phyloP scores from a whole-genome alignment of 2,329 filamentous ascomycete genomes.

The Camptophora hylomeconis region DNA sequence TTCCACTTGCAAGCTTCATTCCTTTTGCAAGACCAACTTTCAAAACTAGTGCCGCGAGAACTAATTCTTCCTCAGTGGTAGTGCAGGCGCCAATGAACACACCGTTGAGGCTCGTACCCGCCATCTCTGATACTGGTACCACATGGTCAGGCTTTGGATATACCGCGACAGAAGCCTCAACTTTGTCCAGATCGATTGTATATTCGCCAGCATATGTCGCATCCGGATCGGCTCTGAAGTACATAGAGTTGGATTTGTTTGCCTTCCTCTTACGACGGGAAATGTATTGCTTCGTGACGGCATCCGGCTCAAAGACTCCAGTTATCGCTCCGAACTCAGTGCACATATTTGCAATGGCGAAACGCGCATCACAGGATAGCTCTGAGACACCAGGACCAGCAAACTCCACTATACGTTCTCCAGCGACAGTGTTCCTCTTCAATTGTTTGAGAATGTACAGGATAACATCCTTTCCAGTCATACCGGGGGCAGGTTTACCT shows the following conservation, averaged over 20 bases:
- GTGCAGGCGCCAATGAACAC: constrained; percentile 37
- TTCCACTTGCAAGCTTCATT: constrained; percentile 22
- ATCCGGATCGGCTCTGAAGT: constrained; percentile 28
- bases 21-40: constrained; percentile 25
- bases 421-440: constrained; percentile 34
- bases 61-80: constrained; percentile 33
- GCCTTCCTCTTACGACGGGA: constrained; percentile 21
- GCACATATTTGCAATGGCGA: constrained; percentile 36
- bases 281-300: constrained; percentile 25
- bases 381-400: constrained; percentile 27
- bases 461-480: constrained; percentile 35
- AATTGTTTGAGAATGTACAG: constrained; percentile 31
- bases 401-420: constrained; percentile 34
- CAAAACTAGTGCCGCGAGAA: constrained; percentile 30
- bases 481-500: constrained; percentile 23
- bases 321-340: constrained; percentile 34
- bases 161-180: constrained; percentile 26
- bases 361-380: constrained; percentile 31
- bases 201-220: constrained; percentile 26
- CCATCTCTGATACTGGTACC: constrained; percentile 25
- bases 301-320: constrained; percentile 30
- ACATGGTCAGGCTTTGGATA: constrained; percentile 34
- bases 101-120: constrained; percentile 25
- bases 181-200: constrained; percentile 26
- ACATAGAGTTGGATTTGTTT: constrained; percentile 24